These are phyloP conservation scores for Psilocybe tampanensis DNA, from an alignment of 768 basidiomycete genomes.

Conservation along the genomic window DNA sequence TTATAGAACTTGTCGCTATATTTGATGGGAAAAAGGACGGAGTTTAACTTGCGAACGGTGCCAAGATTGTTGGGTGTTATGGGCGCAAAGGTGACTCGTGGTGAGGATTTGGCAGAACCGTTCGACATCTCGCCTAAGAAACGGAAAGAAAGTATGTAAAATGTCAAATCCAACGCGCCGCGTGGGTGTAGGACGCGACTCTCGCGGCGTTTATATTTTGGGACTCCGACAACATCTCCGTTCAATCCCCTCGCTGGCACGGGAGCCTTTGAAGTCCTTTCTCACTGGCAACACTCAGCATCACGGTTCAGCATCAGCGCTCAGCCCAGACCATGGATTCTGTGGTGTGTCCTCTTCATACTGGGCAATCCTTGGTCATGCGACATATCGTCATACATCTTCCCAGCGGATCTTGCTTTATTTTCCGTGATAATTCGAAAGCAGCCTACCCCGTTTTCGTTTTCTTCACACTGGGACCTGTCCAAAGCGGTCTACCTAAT, in stretches of 20 bases:
- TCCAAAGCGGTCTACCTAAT: neutral
- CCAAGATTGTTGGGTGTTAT: constrained; percentile 85
- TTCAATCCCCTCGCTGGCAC: neutral
- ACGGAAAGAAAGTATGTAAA: neutral
- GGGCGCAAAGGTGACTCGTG: constrained; percentile 69
- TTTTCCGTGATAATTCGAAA: neutral
- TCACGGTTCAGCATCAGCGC: too few species aligned
- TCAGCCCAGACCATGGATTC: neutral
- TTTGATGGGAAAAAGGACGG: constrained; percentile 86
- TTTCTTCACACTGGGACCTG: neutral
- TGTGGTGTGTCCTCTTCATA: neutral
- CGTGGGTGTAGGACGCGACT: neutral
- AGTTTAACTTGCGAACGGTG: constrained; percentile 67
- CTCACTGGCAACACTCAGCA: neutral
- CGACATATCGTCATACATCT: neutral
- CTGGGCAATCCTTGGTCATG: neutral
- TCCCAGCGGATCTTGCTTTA: neutral
- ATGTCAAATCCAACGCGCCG: neutral
- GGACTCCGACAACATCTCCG: neutral
- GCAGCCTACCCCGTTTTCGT: neutral
- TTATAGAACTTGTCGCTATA: constrained; percentile 89
- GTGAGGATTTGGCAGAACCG: constrained; percentile 21
- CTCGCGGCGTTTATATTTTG: neutral
- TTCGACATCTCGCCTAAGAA: constrained; percentile 16
- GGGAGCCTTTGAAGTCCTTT: too few species aligned